Evolutionary conservation across 2,329 filamentous ascomycete genomes (phyloP).

Genomic region (Coniochaeta sp.): DNA sequence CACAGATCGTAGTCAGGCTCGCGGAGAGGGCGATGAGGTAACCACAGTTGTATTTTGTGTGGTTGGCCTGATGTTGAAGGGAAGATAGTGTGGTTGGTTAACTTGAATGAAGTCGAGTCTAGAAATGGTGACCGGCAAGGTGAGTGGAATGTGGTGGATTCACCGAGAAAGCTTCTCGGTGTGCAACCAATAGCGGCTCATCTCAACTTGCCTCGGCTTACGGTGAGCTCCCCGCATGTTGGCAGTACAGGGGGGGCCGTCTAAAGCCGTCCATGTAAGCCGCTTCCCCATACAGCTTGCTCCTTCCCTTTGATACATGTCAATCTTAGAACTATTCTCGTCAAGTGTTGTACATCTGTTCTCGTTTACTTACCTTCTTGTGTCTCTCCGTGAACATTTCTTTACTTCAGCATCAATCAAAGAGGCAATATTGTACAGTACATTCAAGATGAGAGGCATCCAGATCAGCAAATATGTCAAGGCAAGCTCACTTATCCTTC

Average conservation of each 20-base stretch:
- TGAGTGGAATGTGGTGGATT: conserved; percentile 1
- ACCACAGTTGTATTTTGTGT: not conserved
- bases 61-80: not conserved
- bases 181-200: not conserved
- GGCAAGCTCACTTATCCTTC: conserved; percentile 6
- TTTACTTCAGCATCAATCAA: no score
- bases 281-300: not conserved
- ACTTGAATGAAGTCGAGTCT: not conserved
- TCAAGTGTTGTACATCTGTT: not conserved
- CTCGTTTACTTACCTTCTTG: not conserved
- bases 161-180: conserved; percentile 1
- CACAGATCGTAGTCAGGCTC: not conserved
- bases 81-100: not conserved
- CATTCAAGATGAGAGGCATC: conserved; percentile 22
- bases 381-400: not conserved
- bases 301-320: not conserved
- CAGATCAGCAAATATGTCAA: conserved; percentile 25
- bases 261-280: not conserved
- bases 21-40: not conserved
- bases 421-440: no score
- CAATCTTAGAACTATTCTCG: not conserved
- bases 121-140: not conserved
- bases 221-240: conserved; percentile 1
- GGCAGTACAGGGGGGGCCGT: not conserved
- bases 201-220: not conserved